A percentile compares a stretch with the other conserved stretches of the same genome.
These are phyloP conservation scores for Podospora sp. DNA, from an alignment of 495 filamentous ascomycete species.

Conservation along the genomic window DNA sequence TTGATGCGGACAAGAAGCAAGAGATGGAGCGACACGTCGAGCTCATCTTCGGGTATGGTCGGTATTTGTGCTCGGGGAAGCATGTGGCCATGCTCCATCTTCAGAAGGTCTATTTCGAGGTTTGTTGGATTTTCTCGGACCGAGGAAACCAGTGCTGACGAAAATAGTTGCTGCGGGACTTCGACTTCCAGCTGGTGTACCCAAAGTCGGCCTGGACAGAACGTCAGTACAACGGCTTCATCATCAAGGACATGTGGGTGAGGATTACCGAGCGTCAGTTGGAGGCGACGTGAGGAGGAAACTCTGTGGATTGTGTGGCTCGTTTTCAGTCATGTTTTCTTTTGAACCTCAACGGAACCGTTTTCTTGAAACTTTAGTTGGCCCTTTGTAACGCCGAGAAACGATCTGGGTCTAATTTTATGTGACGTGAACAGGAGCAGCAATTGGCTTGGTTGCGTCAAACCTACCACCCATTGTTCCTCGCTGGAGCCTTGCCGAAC, in stretches of 20 bases:
- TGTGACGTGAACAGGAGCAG: no score
- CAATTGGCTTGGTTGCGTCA: no score
- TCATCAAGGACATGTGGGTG: conserved; percentile 4
- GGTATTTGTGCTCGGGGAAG: conserved; percentile 45
- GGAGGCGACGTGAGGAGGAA: neutral
- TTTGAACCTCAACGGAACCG: no score
- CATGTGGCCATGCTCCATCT: conserved; percentile 45
- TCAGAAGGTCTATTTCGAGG: conserved; percentile 59
- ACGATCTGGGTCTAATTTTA: no score
- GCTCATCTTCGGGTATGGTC: conserved; percentile 44
- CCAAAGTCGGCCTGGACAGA: neutral
- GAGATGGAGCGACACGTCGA: conserved; percentile 41
- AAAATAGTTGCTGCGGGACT: neutral
- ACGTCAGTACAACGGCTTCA: conserved; percentile 3
- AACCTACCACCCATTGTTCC: no score
- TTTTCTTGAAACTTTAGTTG: no score
- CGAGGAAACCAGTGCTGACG: neutral
- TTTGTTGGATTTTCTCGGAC: conserved; percentile 16
- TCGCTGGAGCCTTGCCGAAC: no score
- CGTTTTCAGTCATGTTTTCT: no score
- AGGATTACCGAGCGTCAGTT: neutral
- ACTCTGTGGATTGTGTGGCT: no score
- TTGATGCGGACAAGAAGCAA: conserved; percentile 31
- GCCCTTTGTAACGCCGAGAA: no score
- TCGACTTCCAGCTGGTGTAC: conserved; percentile 3